phyloP scores from a whole-genome alignment of 148 eudicot species.

The Cornus controversa region DNA sequence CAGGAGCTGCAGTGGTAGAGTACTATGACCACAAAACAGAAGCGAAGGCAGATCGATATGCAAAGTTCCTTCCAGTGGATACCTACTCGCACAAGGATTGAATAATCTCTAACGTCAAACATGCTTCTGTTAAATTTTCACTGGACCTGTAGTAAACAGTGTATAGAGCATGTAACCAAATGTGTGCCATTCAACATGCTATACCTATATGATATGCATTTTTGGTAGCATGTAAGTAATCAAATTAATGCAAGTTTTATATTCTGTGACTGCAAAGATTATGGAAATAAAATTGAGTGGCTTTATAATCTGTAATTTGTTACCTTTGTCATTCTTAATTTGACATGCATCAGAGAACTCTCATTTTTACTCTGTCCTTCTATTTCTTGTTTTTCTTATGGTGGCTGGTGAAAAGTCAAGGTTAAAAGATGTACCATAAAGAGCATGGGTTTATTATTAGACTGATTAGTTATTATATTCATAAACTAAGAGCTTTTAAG shows the following conservation, averaged over 20 bases:
- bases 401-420: no score
- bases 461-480: no score
- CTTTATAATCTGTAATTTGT: no score
- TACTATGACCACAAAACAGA: conserved; percentile 57
- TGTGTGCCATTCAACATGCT: neutral
- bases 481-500: no score
- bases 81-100: conserved; percentile 42
- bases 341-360: no score
- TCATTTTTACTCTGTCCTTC: no score
- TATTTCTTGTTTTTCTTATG: no score
- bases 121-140: neutral
- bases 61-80: conserved; percentile 42
- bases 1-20: conserved; percentile 75
- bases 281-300: no score
- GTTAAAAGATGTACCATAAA: no score
- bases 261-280: neutral
- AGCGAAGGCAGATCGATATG: conserved; percentile 44
- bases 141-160: neutral
- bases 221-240: neutral
- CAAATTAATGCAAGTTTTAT: neutral
- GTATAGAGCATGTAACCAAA: no score
- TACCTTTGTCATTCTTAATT: no score
- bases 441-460: no score
- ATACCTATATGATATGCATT: neutral
- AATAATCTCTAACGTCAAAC: neutral